Evolutionary conservation across 768 basidiomycete genomes (phyloP), one percentile per base, ranked within the genome.

Genomic region (Xerocomellus intermedius): DNA sequence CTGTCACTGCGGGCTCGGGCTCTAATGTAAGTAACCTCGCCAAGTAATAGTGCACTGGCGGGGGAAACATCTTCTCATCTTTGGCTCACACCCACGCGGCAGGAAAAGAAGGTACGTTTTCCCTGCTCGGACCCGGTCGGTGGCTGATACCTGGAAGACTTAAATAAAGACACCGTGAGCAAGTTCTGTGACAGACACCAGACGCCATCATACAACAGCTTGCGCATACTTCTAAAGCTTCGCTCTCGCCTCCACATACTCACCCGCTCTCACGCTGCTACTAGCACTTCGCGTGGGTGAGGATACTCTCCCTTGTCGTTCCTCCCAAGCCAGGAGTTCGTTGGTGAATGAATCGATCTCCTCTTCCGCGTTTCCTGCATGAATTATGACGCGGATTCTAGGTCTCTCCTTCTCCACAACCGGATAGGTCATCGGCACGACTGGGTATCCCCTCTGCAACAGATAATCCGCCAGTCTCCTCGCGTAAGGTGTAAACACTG

Each of bases 311-410:
- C 12, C 33, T 24, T 56, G 63, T 33, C 33, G 43, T 26, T 38
- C 37, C 0, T 50, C 61, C 64, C 64, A 65, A 35, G 12, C 16
- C 22, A 65, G 1, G 30, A 65, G 50, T 10, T 50, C 47, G n/a
- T 44, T 9, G 26, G 54, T 4, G 6, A 65, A 54, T 0, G 54
- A 7, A 45, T 66, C 48, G 10, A 65, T 65, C 28, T 65, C 61
- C 42, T 21, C 50, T 48, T 57, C 58, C 19, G 64, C 63, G 38
- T 63, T 65, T 2, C 56, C 26, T 5, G 64, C 61, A n/a, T 65
- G 64, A 6, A 66, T 48, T 16, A 35, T 54, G 43, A 65, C 36
- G n/a, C 61, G 64, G 3, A 65, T 57, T 14, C 64, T 30, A 0
- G 64, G 50, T n/a, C 26, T 52, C 13, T 28, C 54, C 2, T 21